These are phyloP conservation scores for Lasiosphaeria ovina DNA, from an alignment of 495 filamentous ascomycete species.

Conservation along the genomic window DNA sequence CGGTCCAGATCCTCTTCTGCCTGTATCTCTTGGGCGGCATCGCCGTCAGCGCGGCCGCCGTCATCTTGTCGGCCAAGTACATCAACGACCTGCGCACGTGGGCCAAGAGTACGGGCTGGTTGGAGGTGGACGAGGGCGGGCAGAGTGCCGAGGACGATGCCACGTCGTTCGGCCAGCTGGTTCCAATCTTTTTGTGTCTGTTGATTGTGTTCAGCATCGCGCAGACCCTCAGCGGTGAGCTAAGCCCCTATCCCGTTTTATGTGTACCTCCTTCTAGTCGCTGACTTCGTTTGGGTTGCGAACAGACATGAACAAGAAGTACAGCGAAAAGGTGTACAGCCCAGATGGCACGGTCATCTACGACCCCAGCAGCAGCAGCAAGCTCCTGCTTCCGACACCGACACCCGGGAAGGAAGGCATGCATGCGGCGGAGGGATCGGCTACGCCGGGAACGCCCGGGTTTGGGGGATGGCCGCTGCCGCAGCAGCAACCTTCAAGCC, in stretches of 20 bases:
- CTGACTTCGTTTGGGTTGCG: neutral
- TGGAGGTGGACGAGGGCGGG: conserved; percentile 16
- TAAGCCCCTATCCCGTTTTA: neutral
- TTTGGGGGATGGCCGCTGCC: neutral
- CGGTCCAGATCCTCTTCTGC: conserved; percentile 18
- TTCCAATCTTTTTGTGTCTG: conserved; percentile 31
- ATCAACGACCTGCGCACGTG: conserved; percentile 30
- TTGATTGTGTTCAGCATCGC: conserved; percentile 33
- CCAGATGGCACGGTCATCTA: neutral
- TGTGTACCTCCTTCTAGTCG: neutral
- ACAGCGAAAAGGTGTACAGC: neutral
- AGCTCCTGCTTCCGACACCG: neutral
- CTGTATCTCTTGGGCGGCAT: conserved; percentile 27
- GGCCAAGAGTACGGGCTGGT: conserved; percentile 32
- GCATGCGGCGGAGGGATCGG: neutral
- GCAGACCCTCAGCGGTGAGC: conserved; percentile 34
- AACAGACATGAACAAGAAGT: neutral
- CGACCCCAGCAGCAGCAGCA: neutral
- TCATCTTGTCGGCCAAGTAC: conserved; percentile 22
- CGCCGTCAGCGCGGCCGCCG: conserved; percentile 16
- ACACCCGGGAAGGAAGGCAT: neutral
- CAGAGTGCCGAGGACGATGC: conserved; percentile 33
- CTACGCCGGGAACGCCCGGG: neutral
- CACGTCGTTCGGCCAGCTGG: conserved; percentile 37
- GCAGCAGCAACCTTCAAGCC: neutral